Conservation (phyloP, 2,329 filamentous ascomycete species). For the Thermochaetoides dissita region DNA sequence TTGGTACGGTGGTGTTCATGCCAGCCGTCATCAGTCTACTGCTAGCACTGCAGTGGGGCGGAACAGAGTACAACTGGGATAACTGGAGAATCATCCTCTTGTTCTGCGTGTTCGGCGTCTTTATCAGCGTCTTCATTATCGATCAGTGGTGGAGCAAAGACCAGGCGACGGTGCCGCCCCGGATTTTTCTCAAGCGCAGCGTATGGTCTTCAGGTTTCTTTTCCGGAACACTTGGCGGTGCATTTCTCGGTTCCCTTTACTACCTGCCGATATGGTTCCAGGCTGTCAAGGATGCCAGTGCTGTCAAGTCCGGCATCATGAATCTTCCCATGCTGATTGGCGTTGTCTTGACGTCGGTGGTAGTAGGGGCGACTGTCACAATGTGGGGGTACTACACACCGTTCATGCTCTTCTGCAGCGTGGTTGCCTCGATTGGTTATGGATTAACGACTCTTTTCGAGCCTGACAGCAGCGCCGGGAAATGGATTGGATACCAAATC, state of each 20-base stretch:
- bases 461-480: slow-evolving; percentile 17
- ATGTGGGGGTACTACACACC: slow-evolving; percentile 26
- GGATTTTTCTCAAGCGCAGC: slow-evolving; percentile 25
- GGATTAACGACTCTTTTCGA: slow-evolving; percentile 3
- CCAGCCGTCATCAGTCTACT: slow-evolving; percentile 29
- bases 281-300: slow-evolving; percentile 23
- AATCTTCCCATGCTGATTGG: slow-evolving; percentile 24
- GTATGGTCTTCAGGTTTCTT: slow-evolving; percentile 21
- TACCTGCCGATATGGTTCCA: slow-evolving; percentile 27
- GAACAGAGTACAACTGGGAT: slow-evolving; percentile 25
- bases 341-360: slow-evolving; percentile 19
- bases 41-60: slow-evolving; percentile 35
- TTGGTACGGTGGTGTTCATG: slow-evolving; percentile 18
- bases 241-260: slow-evolving; percentile 19
- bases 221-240: slow-evolving; percentile 22
- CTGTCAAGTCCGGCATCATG: slow-evolving; percentile 24
- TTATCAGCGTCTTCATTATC: slow-evolving; percentile 20
- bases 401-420: slow-evolving; percentile 24
- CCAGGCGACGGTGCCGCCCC: slow-evolving; percentile 28
- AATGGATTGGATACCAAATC: slow-evolving; percentile 35
- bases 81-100: slow-evolving; percentile 25
- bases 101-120: slow-evolving; percentile 22
- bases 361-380: slow-evolving; percentile 19
- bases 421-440: slow-evolving; percentile 21
- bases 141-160: slow-evolving; percentile 25